Conservation (phyloP, 768 basidiomycete species). For the Xerocomellus chrysenteron region DNA sequence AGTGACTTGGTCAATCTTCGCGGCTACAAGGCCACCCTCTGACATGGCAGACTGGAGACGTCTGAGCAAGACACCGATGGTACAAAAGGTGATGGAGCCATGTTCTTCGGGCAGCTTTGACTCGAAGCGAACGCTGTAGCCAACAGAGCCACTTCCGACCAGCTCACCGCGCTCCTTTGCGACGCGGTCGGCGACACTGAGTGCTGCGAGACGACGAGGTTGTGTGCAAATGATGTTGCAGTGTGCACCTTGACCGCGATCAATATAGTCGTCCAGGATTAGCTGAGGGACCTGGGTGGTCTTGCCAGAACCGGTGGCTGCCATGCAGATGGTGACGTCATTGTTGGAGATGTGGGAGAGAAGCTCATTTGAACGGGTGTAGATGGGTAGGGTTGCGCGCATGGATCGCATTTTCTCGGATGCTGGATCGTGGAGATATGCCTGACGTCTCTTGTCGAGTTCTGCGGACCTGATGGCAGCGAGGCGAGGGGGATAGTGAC, state of each 20-base stretch:
- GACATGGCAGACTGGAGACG: constrained; percentile 75
- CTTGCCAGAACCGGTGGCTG: constrained; percentile 89
- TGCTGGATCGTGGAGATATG: constrained; percentile 59
- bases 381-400: constrained; percentile 73
- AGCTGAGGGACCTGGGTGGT: constrained; percentile 95
- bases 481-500: constrained; percentile 30
- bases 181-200: constrained; percentile 88
- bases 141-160: constrained; percentile 66
- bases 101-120: constrained; percentile 71
- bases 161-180: constrained; percentile 81
- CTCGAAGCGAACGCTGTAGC: constrained; percentile 93
- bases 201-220: constrained; percentile 86
- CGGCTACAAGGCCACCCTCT: constrained; percentile 34
- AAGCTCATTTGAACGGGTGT: constrained; percentile 62
- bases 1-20: constrained; percentile 70
- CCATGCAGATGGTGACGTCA: constrained; percentile 88
- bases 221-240: constrained; percentile 95
- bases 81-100: constrained; percentile 90
- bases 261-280: constrained; percentile 81
- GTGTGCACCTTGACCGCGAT: constrained; percentile 70
- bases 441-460: constrained; percentile 52
- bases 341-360: constrained; percentile 67
- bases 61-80: constrained; percentile 87
- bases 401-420: constrained; percentile 66
- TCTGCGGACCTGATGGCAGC: constrained; percentile 55